phyloP scores from a whole-genome alignment of 306 rosid genomes.

The Vigna radiata region DNA sequence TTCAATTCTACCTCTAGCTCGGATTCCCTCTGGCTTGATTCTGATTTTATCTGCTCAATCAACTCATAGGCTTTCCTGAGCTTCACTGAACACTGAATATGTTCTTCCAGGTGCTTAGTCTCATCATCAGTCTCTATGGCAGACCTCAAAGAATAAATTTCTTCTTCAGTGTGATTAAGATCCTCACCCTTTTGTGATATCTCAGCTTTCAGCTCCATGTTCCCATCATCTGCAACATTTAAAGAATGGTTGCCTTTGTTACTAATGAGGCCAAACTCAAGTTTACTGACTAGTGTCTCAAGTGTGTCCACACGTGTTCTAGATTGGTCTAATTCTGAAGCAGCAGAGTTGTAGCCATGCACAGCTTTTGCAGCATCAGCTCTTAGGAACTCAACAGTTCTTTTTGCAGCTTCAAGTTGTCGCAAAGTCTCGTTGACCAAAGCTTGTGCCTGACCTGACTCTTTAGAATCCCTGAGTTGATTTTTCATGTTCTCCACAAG shows the following conservation, averaged over 20 bases:
- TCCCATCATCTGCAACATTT: conserved; percentile 32
- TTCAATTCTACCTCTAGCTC: conserved; percentile 59
- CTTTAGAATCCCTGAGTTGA: conserved; percentile 58
- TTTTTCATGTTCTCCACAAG: conserved; percentile 67
- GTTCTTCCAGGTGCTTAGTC: conserved; percentile 77
- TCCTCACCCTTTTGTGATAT: conserved; percentile 26
- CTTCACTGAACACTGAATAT: conserved; percentile 64
- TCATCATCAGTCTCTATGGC: conserved; percentile 76
- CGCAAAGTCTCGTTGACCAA: conserved; percentile 69
- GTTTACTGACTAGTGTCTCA: conserved; percentile 65
- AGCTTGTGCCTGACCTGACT: conserved; percentile 66
- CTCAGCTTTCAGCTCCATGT: conserved; percentile 41
- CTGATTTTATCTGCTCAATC: conserved; percentile 63
- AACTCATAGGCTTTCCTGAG: conserved; percentile 70
- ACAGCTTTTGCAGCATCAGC: conserved; percentile 62
- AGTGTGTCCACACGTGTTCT: conserved; percentile 56
- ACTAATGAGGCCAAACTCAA: conserved; percentile 43
- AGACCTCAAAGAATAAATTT: conserved; percentile 58
- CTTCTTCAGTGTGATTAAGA: conserved; percentile 48
- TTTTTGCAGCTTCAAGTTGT: conserved; percentile 82
- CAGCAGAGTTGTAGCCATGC: conserved; percentile 54
- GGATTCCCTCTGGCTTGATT: conserved; percentile 56
- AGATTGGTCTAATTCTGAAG: conserved; percentile 67
- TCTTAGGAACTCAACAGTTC: conserved; percentile 68
- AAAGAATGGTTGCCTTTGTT: conserved; percentile 35